phyloP scores from a whole-genome alignment of 192 early-diverging fungal genomes.

The Coemansia asiatica region DNA sequence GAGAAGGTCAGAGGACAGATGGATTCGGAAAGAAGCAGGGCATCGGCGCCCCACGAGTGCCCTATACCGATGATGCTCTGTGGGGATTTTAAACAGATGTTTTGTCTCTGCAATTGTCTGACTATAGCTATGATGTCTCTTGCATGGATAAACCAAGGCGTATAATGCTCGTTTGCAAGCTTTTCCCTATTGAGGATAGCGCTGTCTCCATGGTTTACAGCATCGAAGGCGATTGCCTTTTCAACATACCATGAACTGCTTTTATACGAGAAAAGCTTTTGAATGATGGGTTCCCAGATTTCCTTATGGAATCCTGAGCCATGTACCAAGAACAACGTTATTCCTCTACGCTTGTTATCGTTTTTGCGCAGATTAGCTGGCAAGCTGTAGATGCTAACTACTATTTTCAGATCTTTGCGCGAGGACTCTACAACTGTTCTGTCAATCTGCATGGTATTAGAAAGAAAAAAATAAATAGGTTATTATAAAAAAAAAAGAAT shows the following conservation, averaged over 20 bases:
- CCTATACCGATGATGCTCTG: conserved; percentile 40
- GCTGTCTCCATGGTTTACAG: conserved; percentile 55
- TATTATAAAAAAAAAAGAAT: no score
- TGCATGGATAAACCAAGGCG: conserved; percentile 36
- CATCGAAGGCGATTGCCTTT: conserved; percentile 37
- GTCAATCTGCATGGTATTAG: no score
- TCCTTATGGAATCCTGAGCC: conserved; percentile 56
- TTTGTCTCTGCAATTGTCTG: conserved; percentile 22
- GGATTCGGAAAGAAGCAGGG: conserved; percentile 37
- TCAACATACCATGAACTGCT: conserved; percentile 27
- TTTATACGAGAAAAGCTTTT: conserved; percentile 23
- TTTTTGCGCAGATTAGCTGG: background rate
- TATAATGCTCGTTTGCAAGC: conserved; percentile 12
- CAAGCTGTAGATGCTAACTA: conserved; percentile 36
- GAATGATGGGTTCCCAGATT: conserved; percentile 48
- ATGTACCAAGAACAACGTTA: conserved; percentile 47
- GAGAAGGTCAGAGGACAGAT: conserved; percentile 31
- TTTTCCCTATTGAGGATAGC: conserved; percentile 30
- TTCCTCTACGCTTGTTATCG: background rate
- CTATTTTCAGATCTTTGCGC: conserved; percentile 35
- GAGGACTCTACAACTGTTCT: no score
- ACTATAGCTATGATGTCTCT: conserved; percentile 40
- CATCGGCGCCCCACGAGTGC: conserved; percentile 50
- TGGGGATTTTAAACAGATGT: background rate
- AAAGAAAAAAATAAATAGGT: no score